Evolutionary conservation across 331 rosid genomes (phyloP).

Genomic region (Erythrophleum ivorense): DNA sequence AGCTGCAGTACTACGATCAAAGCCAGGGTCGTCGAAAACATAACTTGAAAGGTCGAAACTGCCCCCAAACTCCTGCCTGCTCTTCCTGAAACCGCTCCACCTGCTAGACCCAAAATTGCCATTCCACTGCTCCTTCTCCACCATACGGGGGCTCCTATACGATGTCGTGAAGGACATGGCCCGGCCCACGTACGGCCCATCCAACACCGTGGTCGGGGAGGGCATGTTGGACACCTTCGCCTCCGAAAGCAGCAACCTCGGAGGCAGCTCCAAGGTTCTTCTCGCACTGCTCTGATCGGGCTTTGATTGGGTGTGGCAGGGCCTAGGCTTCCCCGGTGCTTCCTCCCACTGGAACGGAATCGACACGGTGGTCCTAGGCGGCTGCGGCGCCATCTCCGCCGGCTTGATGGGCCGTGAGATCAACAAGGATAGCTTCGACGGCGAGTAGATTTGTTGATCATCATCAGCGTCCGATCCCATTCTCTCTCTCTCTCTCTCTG

Average conservation of each 20-base stretch:
- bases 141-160: constrained; percentile 47
- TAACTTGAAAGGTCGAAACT: constrained; percentile 50
- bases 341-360: constrained; percentile 95
- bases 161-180: constrained; percentile 64
- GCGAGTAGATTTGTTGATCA: constrained; percentile 32
- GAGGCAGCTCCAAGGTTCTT: constrained; percentile 77
- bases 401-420: constrained; percentile 57
- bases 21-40: neutral
- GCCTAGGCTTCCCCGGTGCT: constrained; percentile 90
- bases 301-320: constrained; percentile 43
- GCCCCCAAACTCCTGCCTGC: constrained; percentile 46
- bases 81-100: constrained; percentile 71
- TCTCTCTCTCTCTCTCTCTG: neutral
- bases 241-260: constrained; percentile 65
- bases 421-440: constrained; percentile 55
- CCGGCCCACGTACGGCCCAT: constrained; percentile 75
- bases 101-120: constrained; percentile 65
- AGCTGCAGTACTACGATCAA: neutral
- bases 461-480: constrained; percentile 19
- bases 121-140: constrained; percentile 31
- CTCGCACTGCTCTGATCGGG: constrained; percentile 37
- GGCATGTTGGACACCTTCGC: constrained; percentile 41
- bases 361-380: constrained; percentile 58
- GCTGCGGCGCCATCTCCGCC: constrained; percentile 53
- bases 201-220: constrained; percentile 77